Conservation (phyloP, 176 grass and related monocot genomes). For the Triticum turgidum region DNA sequence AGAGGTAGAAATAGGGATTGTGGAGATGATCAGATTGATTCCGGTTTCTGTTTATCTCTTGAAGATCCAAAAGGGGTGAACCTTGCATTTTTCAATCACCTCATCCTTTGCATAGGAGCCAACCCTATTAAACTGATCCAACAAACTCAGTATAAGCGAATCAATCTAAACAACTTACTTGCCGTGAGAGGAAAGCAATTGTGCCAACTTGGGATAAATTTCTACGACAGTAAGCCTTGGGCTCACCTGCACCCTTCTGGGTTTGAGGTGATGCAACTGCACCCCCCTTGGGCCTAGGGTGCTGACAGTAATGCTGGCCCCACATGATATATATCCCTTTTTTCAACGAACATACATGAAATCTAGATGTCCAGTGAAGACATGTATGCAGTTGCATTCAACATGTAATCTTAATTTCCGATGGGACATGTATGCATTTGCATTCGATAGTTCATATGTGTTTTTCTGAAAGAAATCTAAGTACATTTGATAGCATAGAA, state of each 20-base stretch:
- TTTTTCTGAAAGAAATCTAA: conserved; percentile 11
- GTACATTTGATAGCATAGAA: conserved; percentile 7
- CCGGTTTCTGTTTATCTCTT: not conserved
- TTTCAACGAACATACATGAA: not conserved
- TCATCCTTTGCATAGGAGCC: not conserved
- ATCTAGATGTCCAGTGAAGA: not conserved
- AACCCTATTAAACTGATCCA: not conserved
- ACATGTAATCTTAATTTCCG: not conserved
- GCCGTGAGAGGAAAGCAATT: not conserved
- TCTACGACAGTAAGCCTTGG: not conserved
- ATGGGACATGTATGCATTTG: conserved; percentile 12
- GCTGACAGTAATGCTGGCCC: not conserved
- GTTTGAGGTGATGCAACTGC: too few relatives aligned
- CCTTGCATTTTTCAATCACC: not conserved
- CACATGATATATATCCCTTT: not conserved
- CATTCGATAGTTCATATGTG: not conserved
- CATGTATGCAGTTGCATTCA: not conserved
- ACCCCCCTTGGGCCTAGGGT: not conserved
- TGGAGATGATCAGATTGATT: not conserved
- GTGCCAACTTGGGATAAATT: not conserved
- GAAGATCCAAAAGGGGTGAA: not conserved
- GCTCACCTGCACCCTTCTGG: not conserved
- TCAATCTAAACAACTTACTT: not conserved
- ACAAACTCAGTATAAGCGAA: not conserved
- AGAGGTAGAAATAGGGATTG: not conserved